These are phyloP conservation scores for Leishmania mexicana DNA, from an alignment of 208 protist genomes.

Conservation along the genomic window DNA sequence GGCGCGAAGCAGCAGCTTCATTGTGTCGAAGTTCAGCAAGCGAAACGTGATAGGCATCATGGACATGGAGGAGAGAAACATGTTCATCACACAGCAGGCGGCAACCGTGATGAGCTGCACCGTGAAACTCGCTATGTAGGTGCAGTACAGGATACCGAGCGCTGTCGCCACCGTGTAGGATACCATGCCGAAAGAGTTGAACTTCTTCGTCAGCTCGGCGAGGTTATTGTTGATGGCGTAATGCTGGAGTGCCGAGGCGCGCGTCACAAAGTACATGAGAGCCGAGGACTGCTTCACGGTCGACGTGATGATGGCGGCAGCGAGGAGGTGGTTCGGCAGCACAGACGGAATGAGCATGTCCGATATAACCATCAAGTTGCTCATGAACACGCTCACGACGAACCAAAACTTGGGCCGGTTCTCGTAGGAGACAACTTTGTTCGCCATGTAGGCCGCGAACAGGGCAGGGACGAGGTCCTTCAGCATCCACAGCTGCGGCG, in stretches of 20 bases:
- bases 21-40: constrained; percentile 73
- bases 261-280: constrained; percentile 85
- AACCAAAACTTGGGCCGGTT: constrained; percentile 92
- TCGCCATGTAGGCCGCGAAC: constrained; percentile 79
- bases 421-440: constrained; percentile 84
- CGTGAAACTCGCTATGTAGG: constrained; percentile 62
- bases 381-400: constrained; percentile 77
- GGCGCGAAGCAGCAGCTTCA: constrained; percentile 54
- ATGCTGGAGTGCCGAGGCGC: constrained; percentile 81
- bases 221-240: constrained; percentile 83
- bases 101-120: constrained; percentile 71
- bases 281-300: constrained; percentile 82
- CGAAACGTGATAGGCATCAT: constrained; percentile 80
- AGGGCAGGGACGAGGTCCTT: constrained; percentile 82
- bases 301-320: constrained; percentile 68
- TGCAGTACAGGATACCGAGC: constrained; percentile 76
- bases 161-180: constrained; percentile 79
- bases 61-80: constrained; percentile 57
- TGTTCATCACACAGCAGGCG: constrained; percentile 67
- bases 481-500: constrained; percentile 88
- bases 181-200: constrained; percentile 88
- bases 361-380: constrained; percentile 73
- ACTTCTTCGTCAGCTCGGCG: constrained; percentile 87
- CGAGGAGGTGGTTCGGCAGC: constrained; percentile 69
- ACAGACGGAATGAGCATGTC: constrained; percentile 82